Base-by-base conservation (phyloP, 306 rosid species). In the Corylus avellana region DNA sequence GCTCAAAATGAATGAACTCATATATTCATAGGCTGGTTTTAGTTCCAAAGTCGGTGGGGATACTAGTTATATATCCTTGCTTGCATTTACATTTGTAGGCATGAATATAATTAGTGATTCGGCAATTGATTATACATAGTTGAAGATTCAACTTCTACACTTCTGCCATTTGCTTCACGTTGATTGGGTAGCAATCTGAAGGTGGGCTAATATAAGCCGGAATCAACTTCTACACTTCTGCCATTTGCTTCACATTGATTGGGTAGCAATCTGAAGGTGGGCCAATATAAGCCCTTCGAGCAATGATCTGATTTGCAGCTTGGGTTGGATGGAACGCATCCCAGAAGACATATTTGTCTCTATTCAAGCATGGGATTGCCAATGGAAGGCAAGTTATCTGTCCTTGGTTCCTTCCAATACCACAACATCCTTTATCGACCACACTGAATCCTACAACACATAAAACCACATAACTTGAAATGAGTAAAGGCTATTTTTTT, bases 331-430 rank as follows among this genome's bases (percentile, higher is more conserved):
- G 86, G 42, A 72, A 84, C n/a, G 87, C 80, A 72, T 88, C 89
- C 87, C 89, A 85, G 37, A 88, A 88, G 59, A 85, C 77, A 72
- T 78, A 74, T 46, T 83, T 68, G 75, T 81, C 75, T 53, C 89
- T 83, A 27, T 70, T 42, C 44, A 69, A 0, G 67, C 87, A 85
- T 10, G 89, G 88, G 22, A 11, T 1, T 10, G 49, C 2, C 16
- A 62, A 1, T 6, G 86, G 86, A 29, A 85, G 73, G 51, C 89
- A 88, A 13, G 80, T 73, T 75, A 83, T 76, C 37, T 18, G 79
- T 25, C 84, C 83, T 47, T 4, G 35, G 44, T 76, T 75, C 77
- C 74, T 78, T 75, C 89, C 91, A 44, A 85, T 0, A 0, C 89
- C 89, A 74, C 91, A 88, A 12, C 86, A 85, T 0, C 63, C 85